Evolutionary conservation across 2,329 filamentous ascomycete species (phyloP), one percentile per base, ranked within the genome.

Genomic region (Tolypocladium inflatum): DNA sequence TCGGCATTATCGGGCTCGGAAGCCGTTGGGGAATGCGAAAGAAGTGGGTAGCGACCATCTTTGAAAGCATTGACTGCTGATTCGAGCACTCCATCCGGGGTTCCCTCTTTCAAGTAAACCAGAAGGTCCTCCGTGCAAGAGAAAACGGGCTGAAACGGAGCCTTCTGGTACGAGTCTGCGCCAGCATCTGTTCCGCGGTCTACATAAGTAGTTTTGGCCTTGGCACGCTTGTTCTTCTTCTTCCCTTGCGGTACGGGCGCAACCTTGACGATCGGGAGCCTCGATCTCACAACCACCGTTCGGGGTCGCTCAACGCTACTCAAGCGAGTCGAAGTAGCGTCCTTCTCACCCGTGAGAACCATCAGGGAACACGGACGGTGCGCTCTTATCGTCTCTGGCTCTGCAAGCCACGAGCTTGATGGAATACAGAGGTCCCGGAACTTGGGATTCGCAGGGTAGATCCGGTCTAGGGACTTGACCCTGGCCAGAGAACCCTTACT

Each of bases 51-150:
- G 21, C 61, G 63, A 1, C 67, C 66, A 17, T 61, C 55, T 57
- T 63, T 67, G 57, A 83, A 80, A 2, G 76, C 74, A 35, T 71
- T 68, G 38, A 85, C 71, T 19, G 80, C 73, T 1, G 73, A 73
- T 26, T 79, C 76, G 1, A 85, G 67, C 0, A 78, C 64, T 2
- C 67, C 59, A 59, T 81, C 74, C 0, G 67, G 65, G 1, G 69
- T 67, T 2, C 76, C 75, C 10, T 77, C 74, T 17, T 76, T 78
- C 57, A 86, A 77, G 52, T 81, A 74, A 30, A 87, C 72, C 2
- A 85, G 74, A 1, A 85, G 65, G 60, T 87, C 80, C 63, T 87
- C 84, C 0, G 74, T 64, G 48, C 83, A 68, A 0, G 80, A 77
- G 26, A 87, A 71, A 0, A 83, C 74, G 1, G 79, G 72, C 39